These are phyloP conservation scores for Petunia secreta DNA, from an alignment of 257 asterid species.

Conservation along the genomic window DNA sequence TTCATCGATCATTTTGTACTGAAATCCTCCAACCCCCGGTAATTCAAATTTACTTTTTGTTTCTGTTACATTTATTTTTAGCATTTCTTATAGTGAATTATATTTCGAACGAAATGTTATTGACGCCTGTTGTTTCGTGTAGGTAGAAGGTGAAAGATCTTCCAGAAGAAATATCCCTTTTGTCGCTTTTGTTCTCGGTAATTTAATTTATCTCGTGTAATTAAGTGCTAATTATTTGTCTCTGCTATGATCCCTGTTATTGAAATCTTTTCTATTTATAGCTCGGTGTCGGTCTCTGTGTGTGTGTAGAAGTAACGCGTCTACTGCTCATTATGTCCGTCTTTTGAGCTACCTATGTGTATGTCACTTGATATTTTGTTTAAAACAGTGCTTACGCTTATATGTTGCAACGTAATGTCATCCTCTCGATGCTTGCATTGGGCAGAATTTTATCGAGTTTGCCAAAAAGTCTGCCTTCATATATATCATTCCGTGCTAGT, in stretches of 20 bases:
- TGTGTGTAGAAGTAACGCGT: neutral
- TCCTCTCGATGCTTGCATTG: neutral
- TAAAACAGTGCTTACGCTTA: neutral
- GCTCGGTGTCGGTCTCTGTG: no score
- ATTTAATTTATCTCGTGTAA: conserved; percentile 12
- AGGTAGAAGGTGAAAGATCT: conserved; percentile 67
- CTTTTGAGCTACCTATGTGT: neutral
- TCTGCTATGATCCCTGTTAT: no score
- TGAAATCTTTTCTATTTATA: no score
- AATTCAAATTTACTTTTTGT: conserved; percentile 5
- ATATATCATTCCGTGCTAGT: conserved; percentile 7
- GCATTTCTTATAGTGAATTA: neutral
- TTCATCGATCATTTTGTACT: conserved; percentile 47
- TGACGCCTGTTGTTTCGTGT: conserved; percentile 31
- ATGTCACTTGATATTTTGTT: neutral
- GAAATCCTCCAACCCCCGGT: conserved; percentile 60
- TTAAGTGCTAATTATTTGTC: no score
- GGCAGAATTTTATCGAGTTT: neutral
- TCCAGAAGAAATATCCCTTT: conserved; percentile 54
- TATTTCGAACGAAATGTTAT: neutral
- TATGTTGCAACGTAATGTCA: neutral
- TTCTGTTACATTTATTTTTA: neutral
- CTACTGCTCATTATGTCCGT: neutral
- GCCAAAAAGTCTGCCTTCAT: neutral
- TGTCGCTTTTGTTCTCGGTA: conserved; percentile 88